Conservation (phyloP, 495 filamentous ascomycete genomes). For the Penicillium paxilli region DNA sequence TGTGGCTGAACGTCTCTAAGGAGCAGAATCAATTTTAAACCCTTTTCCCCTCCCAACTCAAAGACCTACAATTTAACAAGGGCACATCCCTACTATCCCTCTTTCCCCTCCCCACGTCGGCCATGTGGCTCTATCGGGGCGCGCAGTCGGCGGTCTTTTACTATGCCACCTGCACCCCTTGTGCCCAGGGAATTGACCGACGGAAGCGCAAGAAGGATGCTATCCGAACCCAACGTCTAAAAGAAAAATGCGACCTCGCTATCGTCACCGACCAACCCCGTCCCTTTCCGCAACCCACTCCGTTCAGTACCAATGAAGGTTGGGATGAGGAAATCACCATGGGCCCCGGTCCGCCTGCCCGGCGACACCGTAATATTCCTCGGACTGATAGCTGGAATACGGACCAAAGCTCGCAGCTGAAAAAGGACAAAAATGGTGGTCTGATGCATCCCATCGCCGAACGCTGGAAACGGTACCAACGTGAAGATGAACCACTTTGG, state of each 20-base stretch:
- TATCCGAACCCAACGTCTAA: conserved; percentile 58
- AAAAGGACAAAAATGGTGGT: conserved; percentile 32
- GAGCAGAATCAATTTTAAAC: not conserved
- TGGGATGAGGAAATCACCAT: conserved; percentile 82
- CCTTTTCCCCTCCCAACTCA: not conserved
- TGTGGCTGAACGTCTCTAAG: not conserved
- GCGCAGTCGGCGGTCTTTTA: conserved; percentile 85
- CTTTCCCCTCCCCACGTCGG: conserved; percentile 18
- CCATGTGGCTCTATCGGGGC: conserved; percentile 57
- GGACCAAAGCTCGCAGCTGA: conserved; percentile 21
- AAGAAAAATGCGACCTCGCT: conserved; percentile 44
- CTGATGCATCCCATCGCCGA: conserved; percentile 46
- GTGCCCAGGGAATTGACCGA: conserved; percentile 60
- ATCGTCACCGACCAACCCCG: conserved; percentile 66
- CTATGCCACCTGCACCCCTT: conserved; percentile 80
- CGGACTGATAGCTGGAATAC: conserved; percentile 52
- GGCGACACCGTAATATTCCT: conserved; percentile 49
- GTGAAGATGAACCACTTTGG: conserved; percentile 85
- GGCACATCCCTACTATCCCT: too few species aligned
- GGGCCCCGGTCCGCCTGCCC: conserved; percentile 70
- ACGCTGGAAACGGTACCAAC: conserved; percentile 78
- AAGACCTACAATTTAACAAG: not conserved
- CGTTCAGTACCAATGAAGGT: conserved; percentile 80
- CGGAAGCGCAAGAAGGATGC: conserved; percentile 68
- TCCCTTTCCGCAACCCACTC: conserved; percentile 74